Evolutionary conservation across 192 early-diverging fungal genomes (phyloP), one percentile per base, ranked within the genome.

Genomic region (Backusella australiensis): DNA sequence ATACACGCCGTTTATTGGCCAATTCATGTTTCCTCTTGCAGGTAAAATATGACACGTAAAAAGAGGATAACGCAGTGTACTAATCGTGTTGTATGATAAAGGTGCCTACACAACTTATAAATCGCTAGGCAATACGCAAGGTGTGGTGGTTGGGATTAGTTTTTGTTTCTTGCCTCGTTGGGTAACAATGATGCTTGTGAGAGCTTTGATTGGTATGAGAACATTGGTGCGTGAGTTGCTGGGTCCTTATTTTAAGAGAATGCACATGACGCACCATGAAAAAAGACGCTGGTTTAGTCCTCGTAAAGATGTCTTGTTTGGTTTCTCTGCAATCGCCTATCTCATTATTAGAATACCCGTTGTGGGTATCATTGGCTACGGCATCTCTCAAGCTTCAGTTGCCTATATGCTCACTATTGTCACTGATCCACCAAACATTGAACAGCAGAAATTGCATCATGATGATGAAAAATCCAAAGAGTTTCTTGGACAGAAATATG

Each of bases 201-300:
- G 86, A 63, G 85, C 83, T 1, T 85, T 89, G 68, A 82, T 89
- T 75, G 84, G 82, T 29, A 86, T 85, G 76, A 77, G 89, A 38
- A 73, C 83, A 1, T 72, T 91, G 49, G 88, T 84, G 52, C 83
- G 90, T 14, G 90, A 91, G 75, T 75, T 91, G 17, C 46, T 91
- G 38, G 90, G 87, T 35, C 90, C 90, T 29, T 91, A 89, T 78
- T 91, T 91, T 80, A 82, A 80, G 23, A 73, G 90, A 23, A 75
- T 89, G 68, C 72, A 78, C 0, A 82, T 89, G 80, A 78, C 70
- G 9, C 77, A 82, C 67, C 75, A 80, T 49, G 82, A 83, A 65
- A 86, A 84, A 66, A 82, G 83, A 26, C 77, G 83, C 63, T 91
- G 90, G 90, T 91, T 88, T 77, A 80, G 74, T 53, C 80, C 82